Conservation (phyloP, 2,329 filamentous ascomycete species). For the Arthrobotrys entomopaga region DNA sequence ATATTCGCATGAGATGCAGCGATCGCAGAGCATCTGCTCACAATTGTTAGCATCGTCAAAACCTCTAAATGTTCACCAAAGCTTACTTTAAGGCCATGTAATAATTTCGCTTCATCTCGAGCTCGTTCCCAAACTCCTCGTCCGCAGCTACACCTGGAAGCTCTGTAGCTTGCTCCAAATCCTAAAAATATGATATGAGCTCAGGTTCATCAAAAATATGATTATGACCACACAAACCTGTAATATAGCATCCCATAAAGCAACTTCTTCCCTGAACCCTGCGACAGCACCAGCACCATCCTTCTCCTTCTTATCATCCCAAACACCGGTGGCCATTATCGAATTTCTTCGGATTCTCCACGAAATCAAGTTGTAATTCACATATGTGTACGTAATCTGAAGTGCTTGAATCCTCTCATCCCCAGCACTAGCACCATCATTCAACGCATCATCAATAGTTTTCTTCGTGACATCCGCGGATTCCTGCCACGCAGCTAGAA, state of each 20-base stretch:
- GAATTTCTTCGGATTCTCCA: conserved; percentile 95
- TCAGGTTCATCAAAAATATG: background rate
- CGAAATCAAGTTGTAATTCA: conserved; percentile 92
- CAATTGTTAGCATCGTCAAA: conserved; percentile 7
- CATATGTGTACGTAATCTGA: conserved; percentile 89
- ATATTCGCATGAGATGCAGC: conserved; percentile 83
- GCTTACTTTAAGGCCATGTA: conserved; percentile 84
- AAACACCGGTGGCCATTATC: conserved; percentile 74
- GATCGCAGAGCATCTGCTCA: conserved; percentile 77
- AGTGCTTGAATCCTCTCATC: conserved; percentile 90
- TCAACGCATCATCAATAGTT: conserved; percentile 81
- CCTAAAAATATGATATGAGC: conserved; percentile 70
- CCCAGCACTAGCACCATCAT: conserved; percentile 81
- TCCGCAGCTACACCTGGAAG: conserved; percentile 91
- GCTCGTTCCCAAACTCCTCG: conserved; percentile 75
- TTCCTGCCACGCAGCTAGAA: conserved; percentile 90
- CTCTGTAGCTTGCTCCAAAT: conserved; percentile 87
- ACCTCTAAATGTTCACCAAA: background rate
- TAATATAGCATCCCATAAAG: conserved; percentile 82
- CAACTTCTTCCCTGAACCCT: conserved; percentile 77
- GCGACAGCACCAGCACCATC: conserved; percentile 68
- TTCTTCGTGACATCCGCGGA: conserved; percentile 92
- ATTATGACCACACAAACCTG: conserved; percentile 51
- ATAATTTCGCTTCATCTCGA: conserved; percentile 82
- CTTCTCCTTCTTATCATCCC: conserved; percentile 64